Evolutionary conservation across 306 rosid species (phyloP), one percentile per base, ranked within the genome.

Genomic region (Casuarina glauca): DNA sequence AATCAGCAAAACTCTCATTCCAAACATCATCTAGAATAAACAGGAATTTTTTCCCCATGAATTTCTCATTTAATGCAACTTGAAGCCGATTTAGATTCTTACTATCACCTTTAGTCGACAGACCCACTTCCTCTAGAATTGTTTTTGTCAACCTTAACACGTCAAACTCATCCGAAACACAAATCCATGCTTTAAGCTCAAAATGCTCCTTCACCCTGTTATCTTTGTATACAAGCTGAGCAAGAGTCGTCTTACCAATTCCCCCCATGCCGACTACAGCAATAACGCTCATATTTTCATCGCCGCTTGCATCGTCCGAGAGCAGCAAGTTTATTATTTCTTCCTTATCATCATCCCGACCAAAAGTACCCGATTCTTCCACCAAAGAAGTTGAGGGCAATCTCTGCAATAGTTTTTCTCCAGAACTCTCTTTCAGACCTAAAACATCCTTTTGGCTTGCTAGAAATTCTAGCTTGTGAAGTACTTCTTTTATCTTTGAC

Each of bases 11-110:
- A 46, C 70, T 70, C 6, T 75, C 80, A 57, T 69, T 81, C 80
- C 84, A 75, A 38, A 81, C 71, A 26, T 75, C 84, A 69, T 81
- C 80, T 20, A 81, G 41, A 58, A 81, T 76, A 11, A 81, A 16
- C 19, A 80, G 50, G 16, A 74, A 75, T 45, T 54, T 81, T 19
- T 70, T 81, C 41, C 36, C 41, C 7, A 6, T 19, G 5, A 81
- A 36, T 41, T 55, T 35, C 1, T 70, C 72, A 57, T 2, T 19
- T 42, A 46, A 35, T 3, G 15, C 7, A 6, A 13, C 20, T 52
- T 72, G 73, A 64, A 72, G 48, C 1, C 5, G 1, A 7, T 38
- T 42, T 3, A 67, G 48, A 16, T 78, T 73, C 3, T 51, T 43
- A 1, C 13, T 48, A 9, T 48, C 51, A 9, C 12, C 1, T 4